Conservation (phyloP, 2,329 filamentous ascomycete genomes). For the Hypomyces perniciosus region DNA sequence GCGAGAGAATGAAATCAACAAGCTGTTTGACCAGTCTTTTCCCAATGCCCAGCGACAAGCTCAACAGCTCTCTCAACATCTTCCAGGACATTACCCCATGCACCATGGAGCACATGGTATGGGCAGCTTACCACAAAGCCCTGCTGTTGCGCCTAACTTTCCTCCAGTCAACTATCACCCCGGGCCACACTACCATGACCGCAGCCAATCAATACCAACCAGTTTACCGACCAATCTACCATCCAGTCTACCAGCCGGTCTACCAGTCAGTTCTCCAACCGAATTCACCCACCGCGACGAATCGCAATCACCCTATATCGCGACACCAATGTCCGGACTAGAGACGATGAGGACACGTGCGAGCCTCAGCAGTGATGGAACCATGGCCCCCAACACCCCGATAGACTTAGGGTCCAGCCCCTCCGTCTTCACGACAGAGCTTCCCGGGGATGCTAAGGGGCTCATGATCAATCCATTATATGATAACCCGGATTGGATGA, state of each 20-base stretch:
- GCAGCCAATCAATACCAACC: not conserved
- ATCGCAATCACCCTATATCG: not conserved
- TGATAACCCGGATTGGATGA: not conserved
- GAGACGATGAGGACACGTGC: not conserved
- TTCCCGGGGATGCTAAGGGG: slow-evolving; percentile 39
- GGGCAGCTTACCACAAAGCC: slow-evolving; percentile 12
- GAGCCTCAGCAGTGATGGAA: slow-evolving; percentile 6
- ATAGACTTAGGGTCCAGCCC: slow-evolving; percentile 16
- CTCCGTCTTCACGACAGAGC: slow-evolving; percentile 37
- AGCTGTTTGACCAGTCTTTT: slow-evolving; percentile 41
- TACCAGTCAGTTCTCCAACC: not conserved
- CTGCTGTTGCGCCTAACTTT: slow-evolving; percentile 18
- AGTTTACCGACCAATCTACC: not conserved
- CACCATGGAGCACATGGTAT: not conserved
- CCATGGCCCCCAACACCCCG: slow-evolving; percentile 16
- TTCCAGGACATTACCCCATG: not conserved
- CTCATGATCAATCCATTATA: slow-evolving; percentile 23
- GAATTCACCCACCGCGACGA: not conserved
- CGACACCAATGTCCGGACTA: not conserved
- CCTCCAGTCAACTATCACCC: slow-evolving; percentile 20
- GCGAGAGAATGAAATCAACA: slow-evolving; percentile 42
- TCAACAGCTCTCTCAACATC: slow-evolving; percentile 19
- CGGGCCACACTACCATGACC: not conserved
- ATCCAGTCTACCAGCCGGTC: not conserved
- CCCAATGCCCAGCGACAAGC: slow-evolving; percentile 29